A percentile compares a stretch with the other conserved stretches of the same genome.
phyloP scores from a whole-genome alignment of 345 rosid genomes.

The Eucalyptus regnans region DNA sequence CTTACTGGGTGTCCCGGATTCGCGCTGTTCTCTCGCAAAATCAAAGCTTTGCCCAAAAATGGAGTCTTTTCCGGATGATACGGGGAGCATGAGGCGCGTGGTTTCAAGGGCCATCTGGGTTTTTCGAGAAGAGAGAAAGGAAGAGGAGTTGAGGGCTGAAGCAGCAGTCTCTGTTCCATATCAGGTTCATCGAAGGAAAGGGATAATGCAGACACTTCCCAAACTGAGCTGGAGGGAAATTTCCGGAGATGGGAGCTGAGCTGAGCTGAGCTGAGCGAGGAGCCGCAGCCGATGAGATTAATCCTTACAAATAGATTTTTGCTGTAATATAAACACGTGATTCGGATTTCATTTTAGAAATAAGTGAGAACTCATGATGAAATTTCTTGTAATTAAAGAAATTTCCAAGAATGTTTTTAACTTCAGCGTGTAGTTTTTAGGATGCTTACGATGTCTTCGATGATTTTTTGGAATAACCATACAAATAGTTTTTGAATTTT shows the following conservation, averaged over 20 bases:
- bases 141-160: neutral
- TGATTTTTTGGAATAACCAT: neutral
- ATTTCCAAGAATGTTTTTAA: neutral
- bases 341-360: neutral
- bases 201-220: neutral
- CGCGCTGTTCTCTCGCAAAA: slow-evolving; percentile 20
- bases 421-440: neutral
- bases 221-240: neutral
- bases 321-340: neutral
- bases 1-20: slow-evolving; percentile 16
- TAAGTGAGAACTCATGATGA: neutral
- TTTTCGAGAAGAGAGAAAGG: neutral
- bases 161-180: neutral
- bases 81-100: neutral
- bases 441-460: neutral
- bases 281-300: neutral
- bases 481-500: no score
- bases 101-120: neutral
- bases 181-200: neutral
- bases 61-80: slow-evolving; percentile 1
- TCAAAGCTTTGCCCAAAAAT: slow-evolving; percentile 51
- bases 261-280: neutral
- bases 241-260: neutral
- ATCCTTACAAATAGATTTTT: neutral
- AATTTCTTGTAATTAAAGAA: neutral